Percentiles rank a stretch among this genome's conserved stretches.
Conservation (phyloP, 306 rosid genomes). For the Quercus ilex region DNA sequence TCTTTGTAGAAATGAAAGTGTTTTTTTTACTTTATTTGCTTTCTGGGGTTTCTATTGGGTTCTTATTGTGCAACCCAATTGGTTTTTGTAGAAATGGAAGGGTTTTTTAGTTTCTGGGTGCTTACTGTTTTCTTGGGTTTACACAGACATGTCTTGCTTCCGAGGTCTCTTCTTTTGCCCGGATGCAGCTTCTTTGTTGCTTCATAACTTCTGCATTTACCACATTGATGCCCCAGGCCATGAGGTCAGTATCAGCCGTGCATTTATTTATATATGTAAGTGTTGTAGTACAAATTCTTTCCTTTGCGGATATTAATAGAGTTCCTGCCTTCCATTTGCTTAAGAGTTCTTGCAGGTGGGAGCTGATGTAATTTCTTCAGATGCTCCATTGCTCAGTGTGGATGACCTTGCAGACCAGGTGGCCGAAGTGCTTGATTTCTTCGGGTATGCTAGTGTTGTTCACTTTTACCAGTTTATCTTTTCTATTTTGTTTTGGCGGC, state of each 20-base stretch:
- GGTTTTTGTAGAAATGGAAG: not conserved
- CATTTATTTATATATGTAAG: not conserved
- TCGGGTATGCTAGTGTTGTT: constrained; percentile 43
- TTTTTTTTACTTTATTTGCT: not conserved
- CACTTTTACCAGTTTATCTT: not conserved
- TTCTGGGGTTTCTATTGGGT: not conserved
- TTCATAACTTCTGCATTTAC: constrained; percentile 84
- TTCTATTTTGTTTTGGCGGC: not conserved
- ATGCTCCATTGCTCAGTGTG: constrained; percentile 70
- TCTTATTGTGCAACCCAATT: not conserved
- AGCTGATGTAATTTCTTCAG: constrained; percentile 83
- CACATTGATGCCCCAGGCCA: constrained; percentile 93
- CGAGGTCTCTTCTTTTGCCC: constrained; percentile 75
- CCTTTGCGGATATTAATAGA: constrained; percentile 8
- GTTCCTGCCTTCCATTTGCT: constrained; percentile 39
- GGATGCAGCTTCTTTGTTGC: constrained; percentile 81
- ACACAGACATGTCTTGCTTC: constrained; percentile 75
- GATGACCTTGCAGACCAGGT: constrained; percentile 84
- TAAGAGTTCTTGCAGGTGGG: constrained; percentile 79
- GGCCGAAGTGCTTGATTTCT: constrained; percentile 83
- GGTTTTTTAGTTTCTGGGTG: not conserved
- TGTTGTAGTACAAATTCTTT: not conserved
- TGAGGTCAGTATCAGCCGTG: constrained; percentile 56
- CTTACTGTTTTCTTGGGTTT: not conserved
- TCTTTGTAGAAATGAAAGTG: not conserved